phyloP scores from a whole-genome alignment of 805 yeast species.

The Candida xyloterini region DNA sequence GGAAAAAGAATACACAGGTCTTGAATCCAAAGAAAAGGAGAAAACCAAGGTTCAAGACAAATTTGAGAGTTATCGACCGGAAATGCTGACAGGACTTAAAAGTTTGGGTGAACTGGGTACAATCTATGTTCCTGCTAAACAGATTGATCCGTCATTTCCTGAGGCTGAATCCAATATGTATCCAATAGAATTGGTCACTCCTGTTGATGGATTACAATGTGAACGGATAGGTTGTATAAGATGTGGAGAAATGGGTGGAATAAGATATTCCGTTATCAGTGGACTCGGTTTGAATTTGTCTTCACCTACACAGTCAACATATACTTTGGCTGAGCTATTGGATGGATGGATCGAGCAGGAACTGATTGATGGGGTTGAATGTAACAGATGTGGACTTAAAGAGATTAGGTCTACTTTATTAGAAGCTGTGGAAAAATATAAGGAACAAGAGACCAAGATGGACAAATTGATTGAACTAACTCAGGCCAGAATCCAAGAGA shows the following conservation, averaged over 20 bases:
- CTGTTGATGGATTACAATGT: conserved; percentile 86
- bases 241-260: conserved; percentile 94
- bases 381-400: conserved; percentile 83
- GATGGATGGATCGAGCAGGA: conserved; percentile 75
- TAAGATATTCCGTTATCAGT: conserved; percentile 73
- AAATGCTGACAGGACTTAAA: conserved; percentile 38
- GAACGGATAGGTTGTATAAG: conserved; percentile 86
- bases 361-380: conserved; percentile 87
- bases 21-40: conserved; percentile 14
- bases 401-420: conserved; percentile 53
- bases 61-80: conserved; percentile 27
- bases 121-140: conserved; percentile 68
- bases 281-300: conserved; percentile 74
- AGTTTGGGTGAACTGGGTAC: conserved; percentile 57
- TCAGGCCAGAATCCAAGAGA: conserved; percentile 43
- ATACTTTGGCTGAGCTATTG: conserved; percentile 50
- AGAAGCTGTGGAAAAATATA: conserved; percentile 33
- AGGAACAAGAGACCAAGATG: conserved; percentile 16
- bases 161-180: conserved; percentile 43
- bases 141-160: conserved; percentile 67
- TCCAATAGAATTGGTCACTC: conserved; percentile 67
- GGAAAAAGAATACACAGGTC: conserved; percentile 50
- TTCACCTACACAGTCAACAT: conserved; percentile 38
- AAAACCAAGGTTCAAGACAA: conserved; percentile 27
- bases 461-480: conserved; percentile 35